A percentile compares a stretch with the other conserved stretches of the same genome.
Evolutionary conservation across 108 stramenopile species (phyloP).

Genomic region (Nitzschia sp.): DNA sequence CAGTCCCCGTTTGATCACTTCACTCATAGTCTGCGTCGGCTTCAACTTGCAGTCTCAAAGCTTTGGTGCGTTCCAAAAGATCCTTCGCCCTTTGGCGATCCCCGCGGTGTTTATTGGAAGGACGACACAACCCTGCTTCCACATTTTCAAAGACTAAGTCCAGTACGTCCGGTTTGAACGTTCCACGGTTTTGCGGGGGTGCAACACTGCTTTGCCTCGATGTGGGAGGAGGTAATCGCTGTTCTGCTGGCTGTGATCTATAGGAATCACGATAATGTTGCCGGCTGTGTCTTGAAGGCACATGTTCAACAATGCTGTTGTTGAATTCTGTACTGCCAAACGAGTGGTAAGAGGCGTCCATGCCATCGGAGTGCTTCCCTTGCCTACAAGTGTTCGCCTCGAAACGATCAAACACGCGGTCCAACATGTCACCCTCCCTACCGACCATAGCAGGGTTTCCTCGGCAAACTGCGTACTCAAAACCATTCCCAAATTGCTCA

Average conservation of each 20-base stretch:
- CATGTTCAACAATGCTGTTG: constrained; percentile 7
- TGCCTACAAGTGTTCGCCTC: constrained; percentile 11
- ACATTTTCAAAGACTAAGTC: constrained; percentile 17
- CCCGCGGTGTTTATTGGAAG: neutral
- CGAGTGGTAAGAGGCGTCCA: neutral
- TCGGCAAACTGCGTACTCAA: constrained; percentile 6
- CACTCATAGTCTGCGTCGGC: neutral
- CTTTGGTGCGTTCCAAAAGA: constrained; percentile 1
- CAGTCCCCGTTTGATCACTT: neutral
- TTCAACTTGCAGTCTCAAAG: neutral
- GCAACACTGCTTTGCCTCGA: neutral
- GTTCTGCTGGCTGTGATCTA: neutral
- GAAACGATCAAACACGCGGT: constrained; percentile 8
- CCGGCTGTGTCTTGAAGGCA: neutral
- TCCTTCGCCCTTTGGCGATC: neutral
- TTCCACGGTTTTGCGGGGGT: neutral
- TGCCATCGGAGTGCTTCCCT: neutral
- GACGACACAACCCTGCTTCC: constrained; percentile 2
- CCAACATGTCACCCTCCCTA: constrained; percentile 12
- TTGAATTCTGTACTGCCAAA: neutral
- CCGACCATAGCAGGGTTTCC: neutral
- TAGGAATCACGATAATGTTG: neutral
- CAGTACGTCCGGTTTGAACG: constrained; percentile 5
- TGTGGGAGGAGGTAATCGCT: neutral
- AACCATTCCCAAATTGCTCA: constrained; percentile 2